Conservation (phyloP, 179 eudicot species). For the Amaranthus tricolor region DNA sequence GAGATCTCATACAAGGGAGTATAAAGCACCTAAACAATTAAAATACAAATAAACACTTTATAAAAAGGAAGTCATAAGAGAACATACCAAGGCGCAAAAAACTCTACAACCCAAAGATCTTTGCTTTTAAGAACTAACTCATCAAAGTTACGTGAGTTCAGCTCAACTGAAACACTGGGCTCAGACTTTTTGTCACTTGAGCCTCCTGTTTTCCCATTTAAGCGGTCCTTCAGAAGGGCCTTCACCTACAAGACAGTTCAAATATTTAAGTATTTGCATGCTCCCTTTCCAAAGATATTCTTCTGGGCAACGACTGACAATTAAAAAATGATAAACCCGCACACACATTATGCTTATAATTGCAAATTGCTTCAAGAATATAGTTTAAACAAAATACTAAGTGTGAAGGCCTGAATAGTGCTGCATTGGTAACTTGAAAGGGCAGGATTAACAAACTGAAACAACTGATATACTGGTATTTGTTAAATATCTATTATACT, state of each 20-base stretch:
- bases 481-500: background rate
- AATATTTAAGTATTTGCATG: conserved; percentile 5
- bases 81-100: conserved; percentile 97
- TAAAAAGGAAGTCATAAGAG: background rate
- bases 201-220: conserved; percentile 73
- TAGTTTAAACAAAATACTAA: background rate
- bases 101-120: conserved; percentile 95
- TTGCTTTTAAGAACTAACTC: conserved; percentile 83
- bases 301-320: background rate
- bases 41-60: background rate
- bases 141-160: conserved; percentile 85
- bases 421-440: background rate
- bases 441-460: background rate
- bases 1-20: conserved; percentile 1
- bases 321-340: background rate
- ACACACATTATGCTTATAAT: background rate
- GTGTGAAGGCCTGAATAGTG: background rate
- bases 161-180: conserved; percentile 75
- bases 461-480: background rate
- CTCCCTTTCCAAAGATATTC: background rate
- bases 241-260: conserved; percentile 55
- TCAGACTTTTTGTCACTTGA: conserved; percentile 90
- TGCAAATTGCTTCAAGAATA: background rate
- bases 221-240: conserved; percentile 76
- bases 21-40: background rate